Conservation (phyloP, 2,329 filamentous ascomycete genomes). For the Ceratocystis smalleyi region DNA sequence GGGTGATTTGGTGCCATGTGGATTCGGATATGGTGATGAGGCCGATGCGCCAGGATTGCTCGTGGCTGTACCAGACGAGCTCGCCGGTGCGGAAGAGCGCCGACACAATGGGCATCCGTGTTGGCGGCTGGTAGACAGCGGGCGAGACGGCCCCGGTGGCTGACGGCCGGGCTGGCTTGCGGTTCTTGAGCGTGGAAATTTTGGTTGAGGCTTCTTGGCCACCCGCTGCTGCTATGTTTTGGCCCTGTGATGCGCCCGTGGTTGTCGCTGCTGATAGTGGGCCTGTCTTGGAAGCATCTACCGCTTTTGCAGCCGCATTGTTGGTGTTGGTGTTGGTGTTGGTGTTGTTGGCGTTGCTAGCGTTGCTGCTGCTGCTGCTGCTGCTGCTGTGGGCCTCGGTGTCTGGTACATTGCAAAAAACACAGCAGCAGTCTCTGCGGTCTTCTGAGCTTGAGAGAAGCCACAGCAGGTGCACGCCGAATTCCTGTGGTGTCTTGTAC, state of each 20-base stretch:
- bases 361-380: too few relatives aligned
- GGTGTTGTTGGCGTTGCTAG: slow-evolving; percentile 14
- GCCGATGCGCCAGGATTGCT: slow-evolving; percentile 34
- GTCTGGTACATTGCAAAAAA: slow-evolving; percentile 29
- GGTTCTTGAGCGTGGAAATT: slow-evolving; percentile 15
- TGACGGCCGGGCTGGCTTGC: slow-evolving; percentile 3
- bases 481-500: slow-evolving; percentile 39
- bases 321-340: slow-evolving; percentile 22
- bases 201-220: slow-evolving; percentile 7
- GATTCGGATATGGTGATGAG: slow-evolving; percentile 26
- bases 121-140: slow-evolving; percentile 5
- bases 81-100: slow-evolving; percentile 34
- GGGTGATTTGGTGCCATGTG: slow-evolving; percentile 27
- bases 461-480: slow-evolving; percentile 38
- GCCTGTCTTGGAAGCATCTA: neutral
- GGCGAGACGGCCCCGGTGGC: neutral
- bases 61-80: slow-evolving; percentile 36
- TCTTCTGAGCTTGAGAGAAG: slow-evolving; percentile 33
- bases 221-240: slow-evolving; percentile 11
- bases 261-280: slow-evolving; percentile 15
- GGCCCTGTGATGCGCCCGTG: neutral
- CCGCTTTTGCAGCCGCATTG: neutral
- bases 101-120: slow-evolving; percentile 18
- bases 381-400: slow-evolving; percentile 22
- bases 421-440: slow-evolving; percentile 36